Base-by-base conservation (phyloP, 345 rosid genomes). In the Rhodomyrtus tomentosa region DNA sequence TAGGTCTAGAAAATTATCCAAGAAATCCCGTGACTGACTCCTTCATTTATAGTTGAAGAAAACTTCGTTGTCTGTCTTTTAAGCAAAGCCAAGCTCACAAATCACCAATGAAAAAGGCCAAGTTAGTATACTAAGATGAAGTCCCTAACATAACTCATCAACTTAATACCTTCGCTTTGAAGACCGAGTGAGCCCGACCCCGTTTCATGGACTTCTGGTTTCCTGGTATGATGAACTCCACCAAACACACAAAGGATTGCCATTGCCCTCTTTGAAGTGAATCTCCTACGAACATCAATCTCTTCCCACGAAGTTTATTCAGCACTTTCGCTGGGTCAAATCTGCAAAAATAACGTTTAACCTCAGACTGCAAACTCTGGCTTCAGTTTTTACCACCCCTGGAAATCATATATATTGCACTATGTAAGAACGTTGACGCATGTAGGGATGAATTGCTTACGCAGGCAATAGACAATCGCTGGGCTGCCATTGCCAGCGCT, bases 401-500 rank as follows among this genome's bases (percentile, higher is more conserved):
- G 51, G 50, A 76, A 29, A 42, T 45, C 50, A 42, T 20, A 20
- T 20, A 20, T 21, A 76, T 7, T 21, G 51, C 45, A 7, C 45
- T 25, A 32, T 21, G 40, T 10, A 42, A 36, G 76, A 51, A 20
- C 81, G 45, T 42, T 29, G 83, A 4, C 32, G 79, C 45, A 36
- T 36, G 25, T 68, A 68, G 45, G 1, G 6, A 36, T 40, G 45
- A 50, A 7, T 50, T 27, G 25, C 62, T 85, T 85, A 95, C 99
- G 93, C 90, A 48, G 98, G 98, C 85, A 96, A 83, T 51, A 90
- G 88, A 81, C 99, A 96, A 83, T 96, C 99, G 50, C 94, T 97
- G 4, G 98, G 98, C 86, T 92, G 98, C 99, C 99, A 96, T 84
- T 92, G 95, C 99, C 98, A 96, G 53, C 90, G 91, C 22, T 84